Evolutionary conservation across 164 flowering plant species (phyloP), one percentile per base, ranked within the genome.

Genomic region (Chloranthus sessilifolius): DNA sequence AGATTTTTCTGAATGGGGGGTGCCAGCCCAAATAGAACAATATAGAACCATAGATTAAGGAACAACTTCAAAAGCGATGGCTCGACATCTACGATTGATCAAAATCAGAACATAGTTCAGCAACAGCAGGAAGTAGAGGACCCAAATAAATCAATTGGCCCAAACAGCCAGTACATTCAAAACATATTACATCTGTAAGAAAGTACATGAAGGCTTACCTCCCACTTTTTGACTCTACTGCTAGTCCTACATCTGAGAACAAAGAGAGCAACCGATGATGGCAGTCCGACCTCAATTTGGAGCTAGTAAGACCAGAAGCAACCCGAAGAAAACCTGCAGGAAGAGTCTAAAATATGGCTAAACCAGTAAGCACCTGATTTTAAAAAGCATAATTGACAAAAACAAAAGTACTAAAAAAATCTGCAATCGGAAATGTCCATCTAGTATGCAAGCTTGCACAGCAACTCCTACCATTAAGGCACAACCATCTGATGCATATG

Each of bases 41-140:
- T 41, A 55, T 94, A 94, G 71, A 94, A 94, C 99, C 99, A 94
- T 65, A 94, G 62, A 67, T 94, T 94, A 48, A 97, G 95, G 64
- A 94, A 94, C 50, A 89, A 73, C 71, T 94, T 94, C 69, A 94
- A 65, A 45, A 89, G 83, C 38, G 96, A 87, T 43, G 97, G 99
- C 56, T 89, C 97, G 49, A 83, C 83, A 59, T 74, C 75, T 38
- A 55, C 47, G 16, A 87, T 74, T 7, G 99, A 64, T 83, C 85
- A 79, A 89, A 94, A 72, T 94, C 96, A 39, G 96, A 78, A 62
- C 99, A 89, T 56, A 89, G 89, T 74, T 87, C 97, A 29, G 97
- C 96, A 66, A 89, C 96, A 38, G 99, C 90, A 55, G 97, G 99
- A 67, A 94, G 88, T 23, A 94, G 76, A 55, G 97, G 99, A n/a